Evolutionary conservation across 805 yeast species (phyloP).

Genomic region (Blastobotrys americana): DNA sequence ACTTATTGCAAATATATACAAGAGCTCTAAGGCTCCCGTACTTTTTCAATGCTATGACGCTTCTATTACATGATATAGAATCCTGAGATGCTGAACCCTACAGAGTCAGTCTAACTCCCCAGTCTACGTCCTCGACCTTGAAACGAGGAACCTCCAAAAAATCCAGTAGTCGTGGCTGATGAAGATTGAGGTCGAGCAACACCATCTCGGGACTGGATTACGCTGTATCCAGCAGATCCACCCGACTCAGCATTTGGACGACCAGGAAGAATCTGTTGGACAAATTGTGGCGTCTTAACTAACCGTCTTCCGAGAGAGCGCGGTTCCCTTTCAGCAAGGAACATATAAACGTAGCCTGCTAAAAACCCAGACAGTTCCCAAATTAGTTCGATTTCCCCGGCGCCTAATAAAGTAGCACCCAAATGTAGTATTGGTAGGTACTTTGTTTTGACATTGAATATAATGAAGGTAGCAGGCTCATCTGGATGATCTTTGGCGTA

Average conservation of each 20-base stretch:
- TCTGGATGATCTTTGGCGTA: conserved; percentile 33
- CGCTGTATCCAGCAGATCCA: no score
- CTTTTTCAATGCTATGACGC: neutral
- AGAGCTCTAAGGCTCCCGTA: conserved; percentile 2
- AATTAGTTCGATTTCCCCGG: conserved; percentile 23
- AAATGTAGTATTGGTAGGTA: conserved; percentile 30
- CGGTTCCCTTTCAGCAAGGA: conserved; percentile 27
- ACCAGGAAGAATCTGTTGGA: neutral
- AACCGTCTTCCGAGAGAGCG: conserved; percentile 23
- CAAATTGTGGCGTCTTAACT: conserved; percentile 6
- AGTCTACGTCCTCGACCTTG: conserved; percentile 25
- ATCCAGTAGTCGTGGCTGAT: no score
- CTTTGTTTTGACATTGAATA: conserved; percentile 27
- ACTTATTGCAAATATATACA: conserved; percentile 1
- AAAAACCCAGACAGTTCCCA: conserved; percentile 26
- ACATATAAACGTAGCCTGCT: conserved; percentile 30
- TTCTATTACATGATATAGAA: no score
- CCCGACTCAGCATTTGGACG: no score
- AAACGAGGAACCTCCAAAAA: conserved; percentile 3
- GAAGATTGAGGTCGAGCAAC: no score
- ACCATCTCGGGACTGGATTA: no score
- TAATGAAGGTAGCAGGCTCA: conserved; percentile 23
- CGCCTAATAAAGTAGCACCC: conserved; percentile 22
- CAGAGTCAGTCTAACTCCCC: conserved; percentile 13
- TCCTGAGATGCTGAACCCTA: no score